Evolutionary conservation across 2,329 filamentous ascomycete genomes (phyloP), one percentile per base, ranked within the genome.

Genomic region (Coleophoma crateriformis): DNA sequence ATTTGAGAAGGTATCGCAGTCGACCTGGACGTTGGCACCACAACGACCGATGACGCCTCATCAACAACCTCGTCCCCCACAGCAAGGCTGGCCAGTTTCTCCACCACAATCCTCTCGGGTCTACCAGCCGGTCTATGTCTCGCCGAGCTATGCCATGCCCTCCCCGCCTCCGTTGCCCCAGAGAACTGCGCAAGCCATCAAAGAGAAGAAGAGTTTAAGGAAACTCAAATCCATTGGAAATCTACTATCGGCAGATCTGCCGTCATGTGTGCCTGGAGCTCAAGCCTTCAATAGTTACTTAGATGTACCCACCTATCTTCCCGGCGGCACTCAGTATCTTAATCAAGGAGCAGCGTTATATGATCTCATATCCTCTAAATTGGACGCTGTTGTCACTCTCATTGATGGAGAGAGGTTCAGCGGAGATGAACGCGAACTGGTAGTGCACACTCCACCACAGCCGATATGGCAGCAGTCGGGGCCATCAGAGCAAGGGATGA

Each of bases 351-450:
- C 71, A 13, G 68, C 71, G 6, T 65, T 81, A 15, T 81, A 74
- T 58, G 80, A 87, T 58, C 69, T 81, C 48, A 77, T 90, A 43
- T 78, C 74, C 13, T 71, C 72, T 3, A 81, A 81, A 47, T 77
- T 91, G 52, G 78, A 88, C 63, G 70, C 80, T 41, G 75, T 89
- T 50, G 81, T 91, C 63, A 88, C 86, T 1, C 73, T 78, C 27
- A 90, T 91, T 49, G 87, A 91, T 63, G 72, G 76, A 17, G 85
- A 87, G 22, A 70, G 68, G 32, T 73, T 74, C 22, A 58, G 64
- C 13, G 77, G 77, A 4, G 68, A 77, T 51, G 79, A 86, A 60
- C 72, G 71, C 47, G 78, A 81, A 48, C 67, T 85, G 32, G 59
- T 64, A 1, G 55, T 65, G 3, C 48, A 47, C 39, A 34, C 56